Percentiles rank a stretch among this genome's conserved stretches.
phyloP scores from a whole-genome alignment of 2,329 filamentous ascomycete species.

The Setomelanomma holmii region DNA sequence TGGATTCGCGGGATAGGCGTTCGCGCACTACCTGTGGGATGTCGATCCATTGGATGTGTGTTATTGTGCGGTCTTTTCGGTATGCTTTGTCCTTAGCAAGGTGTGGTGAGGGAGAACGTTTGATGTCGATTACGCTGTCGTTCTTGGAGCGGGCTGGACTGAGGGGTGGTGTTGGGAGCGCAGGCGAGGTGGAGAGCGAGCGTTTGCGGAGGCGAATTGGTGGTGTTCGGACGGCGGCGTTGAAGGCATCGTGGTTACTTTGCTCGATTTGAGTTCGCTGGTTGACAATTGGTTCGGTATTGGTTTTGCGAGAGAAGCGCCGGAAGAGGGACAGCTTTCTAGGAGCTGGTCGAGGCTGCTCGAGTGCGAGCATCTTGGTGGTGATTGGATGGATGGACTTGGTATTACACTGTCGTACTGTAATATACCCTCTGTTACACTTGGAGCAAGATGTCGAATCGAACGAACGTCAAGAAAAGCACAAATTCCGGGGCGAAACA shows the following conservation, averaged over 20 bases:
- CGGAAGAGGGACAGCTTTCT: conserved; percentile 29
- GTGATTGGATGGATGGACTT: conserved; percentile 1
- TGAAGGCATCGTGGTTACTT: conserved; percentile 1
- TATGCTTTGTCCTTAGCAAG: conserved; percentile 13
- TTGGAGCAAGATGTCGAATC: neutral
- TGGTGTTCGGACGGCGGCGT: conserved; percentile 1
- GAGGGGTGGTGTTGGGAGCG: conserved; percentile 3
- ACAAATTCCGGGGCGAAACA: neutral
- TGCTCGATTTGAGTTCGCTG: neutral
- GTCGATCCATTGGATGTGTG: conserved; percentile 15
- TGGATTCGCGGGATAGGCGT: conserved; percentile 2
- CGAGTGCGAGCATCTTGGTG: conserved; percentile 19
- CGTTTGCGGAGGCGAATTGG: conserved; percentile 7
- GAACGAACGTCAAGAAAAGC: neutral
- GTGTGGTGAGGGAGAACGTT: conserved; percentile 11
- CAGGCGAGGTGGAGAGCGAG: neutral
- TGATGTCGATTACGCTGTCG: conserved; percentile 5
- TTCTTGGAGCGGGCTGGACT: conserved; percentile 6
- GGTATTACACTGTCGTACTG: neutral
- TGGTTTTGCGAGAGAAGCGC: conserved; percentile 19
- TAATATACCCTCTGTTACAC: too few species aligned
- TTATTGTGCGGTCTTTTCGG: conserved; percentile 5
- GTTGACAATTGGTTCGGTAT: conserved; percentile 1
- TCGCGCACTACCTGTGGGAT: conserved; percentile 8
- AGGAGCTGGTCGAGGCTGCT: conserved; percentile 9